Conservation (phyloP, 148 eudicot genomes). For the Heliosperma pusillum region DNA sequence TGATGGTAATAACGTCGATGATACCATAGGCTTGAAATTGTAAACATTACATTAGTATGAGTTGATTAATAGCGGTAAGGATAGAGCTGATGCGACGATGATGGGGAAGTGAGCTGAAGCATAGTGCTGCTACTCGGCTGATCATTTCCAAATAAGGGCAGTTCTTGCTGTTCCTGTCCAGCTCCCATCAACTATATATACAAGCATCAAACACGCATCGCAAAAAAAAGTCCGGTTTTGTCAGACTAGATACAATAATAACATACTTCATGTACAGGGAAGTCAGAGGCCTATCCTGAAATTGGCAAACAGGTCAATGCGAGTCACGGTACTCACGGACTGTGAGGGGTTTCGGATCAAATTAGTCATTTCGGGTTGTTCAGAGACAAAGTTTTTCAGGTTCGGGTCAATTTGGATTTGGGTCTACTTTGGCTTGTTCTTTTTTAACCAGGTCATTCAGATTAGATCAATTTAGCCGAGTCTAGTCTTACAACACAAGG, state of each 20-base stretch:
- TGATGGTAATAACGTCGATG: neutral
- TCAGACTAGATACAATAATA: neutral
- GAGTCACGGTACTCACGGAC: no score
- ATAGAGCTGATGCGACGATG: slow-evolving; percentile 30
- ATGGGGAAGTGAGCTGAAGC: slow-evolving; percentile 28
- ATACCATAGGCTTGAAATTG: slow-evolving; percentile 28
- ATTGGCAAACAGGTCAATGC: no score
- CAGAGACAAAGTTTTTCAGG: no score
- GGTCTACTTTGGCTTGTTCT: no score
- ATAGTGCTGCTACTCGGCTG: slow-evolving; percentile 34
- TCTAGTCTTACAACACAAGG: no score
- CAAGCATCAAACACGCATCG: neutral
- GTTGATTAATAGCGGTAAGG: slow-evolving; percentile 32
- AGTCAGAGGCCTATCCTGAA: no score
- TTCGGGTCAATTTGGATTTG: no score
- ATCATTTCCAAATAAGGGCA: slow-evolving; percentile 23
- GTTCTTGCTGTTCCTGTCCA: slow-evolving; percentile 29
- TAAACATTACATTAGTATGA: slow-evolving; percentile 22
- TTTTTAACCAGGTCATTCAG: no score
- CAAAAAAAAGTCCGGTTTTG: neutral
- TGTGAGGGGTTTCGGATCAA: no score
- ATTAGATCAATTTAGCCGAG: no score
- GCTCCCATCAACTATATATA: slow-evolving; percentile 29
- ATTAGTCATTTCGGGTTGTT: no score
- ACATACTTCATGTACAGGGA: no score